Evolutionary conservation across 1,284 basidiomycete species (phyloP), one percentile per base, ranked within the genome.

Genomic region (Ceratobasidium sp.): DNA sequence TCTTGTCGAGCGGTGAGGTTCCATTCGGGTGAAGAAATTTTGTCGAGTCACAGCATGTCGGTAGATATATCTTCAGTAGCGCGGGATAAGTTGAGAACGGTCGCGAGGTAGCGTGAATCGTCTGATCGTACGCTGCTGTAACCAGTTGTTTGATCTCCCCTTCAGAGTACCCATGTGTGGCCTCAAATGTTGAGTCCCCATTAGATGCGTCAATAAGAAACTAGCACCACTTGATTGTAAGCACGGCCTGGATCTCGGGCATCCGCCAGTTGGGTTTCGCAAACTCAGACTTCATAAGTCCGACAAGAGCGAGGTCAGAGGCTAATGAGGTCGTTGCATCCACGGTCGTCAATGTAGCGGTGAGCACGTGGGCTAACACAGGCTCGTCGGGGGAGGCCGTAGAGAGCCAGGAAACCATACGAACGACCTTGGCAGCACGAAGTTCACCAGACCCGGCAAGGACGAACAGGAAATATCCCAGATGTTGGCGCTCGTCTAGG

Each of bases 201-300:
- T 92, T 90, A 28, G 94, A 87, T 4, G 91, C 89, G 76, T 94
- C 92, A 0, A 93, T 91, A 81, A 95, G 88, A 84, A 94, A 96
- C 76, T 97, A 86, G 0, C 94, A 93, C 95, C 96, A 98, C 81
- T 96, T 94, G 44, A 99, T 88, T 13, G 93, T 86, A 3, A 97
- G 83, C 0, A 91, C 88, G 0, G 95, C 93, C 82, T 93, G 94
- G 40, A 96, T 86, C 2, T 92, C 92, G 0, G 90, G 88, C 9
- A 94, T 92, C 77, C 90, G 91, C 93, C 95, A 96, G 13, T 82
- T 81, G n/a, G 80, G 46, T 65, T 81, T 77, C 44, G 82, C 79
- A 38, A 82, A 57, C 42, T 79, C 65, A 28, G 78, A 70, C 62
- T 82, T 82, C 42, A 84, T 81, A 3, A 79, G 78, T 13, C 79